Evolutionary conservation across 495 filamentous ascomycete species (phyloP), one percentile per base, ranked within the genome.

Genomic region (Hyaloscypha hepaticicola): DNA sequence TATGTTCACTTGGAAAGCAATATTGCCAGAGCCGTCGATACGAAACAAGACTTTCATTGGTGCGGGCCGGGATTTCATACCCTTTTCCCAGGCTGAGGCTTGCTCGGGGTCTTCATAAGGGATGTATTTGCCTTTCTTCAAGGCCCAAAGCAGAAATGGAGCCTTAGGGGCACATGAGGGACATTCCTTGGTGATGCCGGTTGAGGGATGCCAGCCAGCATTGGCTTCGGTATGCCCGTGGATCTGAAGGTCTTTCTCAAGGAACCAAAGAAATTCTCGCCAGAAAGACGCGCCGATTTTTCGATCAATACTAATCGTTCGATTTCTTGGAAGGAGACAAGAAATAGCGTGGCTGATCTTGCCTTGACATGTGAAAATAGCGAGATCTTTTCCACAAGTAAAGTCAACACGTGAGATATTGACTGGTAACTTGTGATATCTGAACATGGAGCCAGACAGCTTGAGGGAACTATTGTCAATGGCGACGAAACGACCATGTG

Each of bases 1-100:
- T 1, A 88, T 63, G 0, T 79, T 79, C 48, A 90, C 75, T 16
- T 73, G 74, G 24, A 86, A 49, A 31, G 74, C 71, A 29, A 72
- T 45, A 14, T 62, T 60, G 26, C 19, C 69, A 22, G 70, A 55
- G 11, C 72, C 64, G 52, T 75, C 70, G 6, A 80, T 69, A 12
- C 66, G 68, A 5, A 76, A 60, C 52, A 82, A 78, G 4, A 82
- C 75, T 29, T 80, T 61, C 22, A 88, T 80, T 0, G 80, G 70
- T 0, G 74, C 25, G 0, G 85, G 82, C 38, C 81, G 75, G n/a
- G 69, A 57, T 65, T 79, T 79, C n/a, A 79, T 29, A 8, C 58
- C 65, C 14, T 66, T 65, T 64, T 79, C 77, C 34, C 69, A 79
- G 3, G 66, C 61, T 11, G 67, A 71, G 16, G 77, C 77, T 55